A percentile compares a stretch with the other conserved stretches of the same genome.
Conservation (phyloP, 208 protist genomes). For the Leishmania aethiopica region DNA sequence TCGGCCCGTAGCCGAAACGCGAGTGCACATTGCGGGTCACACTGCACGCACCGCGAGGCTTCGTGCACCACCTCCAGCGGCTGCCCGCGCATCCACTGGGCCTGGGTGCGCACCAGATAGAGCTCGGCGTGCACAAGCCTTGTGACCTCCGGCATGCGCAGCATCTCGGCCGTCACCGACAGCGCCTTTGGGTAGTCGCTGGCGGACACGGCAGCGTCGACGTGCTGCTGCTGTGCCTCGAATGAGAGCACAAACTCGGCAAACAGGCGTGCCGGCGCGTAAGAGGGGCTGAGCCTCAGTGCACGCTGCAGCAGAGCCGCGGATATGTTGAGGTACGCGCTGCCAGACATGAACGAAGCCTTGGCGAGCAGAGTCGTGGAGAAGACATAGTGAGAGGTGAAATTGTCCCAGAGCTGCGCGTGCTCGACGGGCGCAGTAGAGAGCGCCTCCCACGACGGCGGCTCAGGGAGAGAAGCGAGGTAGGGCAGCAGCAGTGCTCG, state of each 20-base stretch:
- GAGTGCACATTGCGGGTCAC: conserved; percentile 42
- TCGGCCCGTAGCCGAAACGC: conserved; percentile 62
- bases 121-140: conserved; percentile 46
- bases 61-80: conserved; percentile 59
- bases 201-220: conserved; percentile 32
- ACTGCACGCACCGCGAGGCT: conserved; percentile 51
- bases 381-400: conserved; percentile 71
- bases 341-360: conserved; percentile 77
- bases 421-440: conserved; percentile 10
- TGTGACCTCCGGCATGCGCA: conserved; percentile 58
- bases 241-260: conserved; percentile 68
- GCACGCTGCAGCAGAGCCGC: conserved; percentile 69
- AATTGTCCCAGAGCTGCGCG: conserved; percentile 40
- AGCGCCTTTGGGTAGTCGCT: conserved; percentile 40
- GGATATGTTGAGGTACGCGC: conserved; percentile 71
- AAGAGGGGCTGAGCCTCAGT: conserved; percentile 50
- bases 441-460: conserved; percentile 18
- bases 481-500: conserved; percentile 67
- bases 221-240: conserved; percentile 52
- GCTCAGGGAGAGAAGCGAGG: conserved; percentile 60
- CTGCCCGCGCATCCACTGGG: conserved; percentile 35
- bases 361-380: conserved; percentile 69
- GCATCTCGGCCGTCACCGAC: conserved; percentile 41
- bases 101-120: conserved; percentile 53
- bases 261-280: conserved; percentile 62